Evolutionary conservation across 257 asterid species (phyloP), one percentile per base, ranked within the genome.

Genomic region (Ehretia macrophylla): DNA sequence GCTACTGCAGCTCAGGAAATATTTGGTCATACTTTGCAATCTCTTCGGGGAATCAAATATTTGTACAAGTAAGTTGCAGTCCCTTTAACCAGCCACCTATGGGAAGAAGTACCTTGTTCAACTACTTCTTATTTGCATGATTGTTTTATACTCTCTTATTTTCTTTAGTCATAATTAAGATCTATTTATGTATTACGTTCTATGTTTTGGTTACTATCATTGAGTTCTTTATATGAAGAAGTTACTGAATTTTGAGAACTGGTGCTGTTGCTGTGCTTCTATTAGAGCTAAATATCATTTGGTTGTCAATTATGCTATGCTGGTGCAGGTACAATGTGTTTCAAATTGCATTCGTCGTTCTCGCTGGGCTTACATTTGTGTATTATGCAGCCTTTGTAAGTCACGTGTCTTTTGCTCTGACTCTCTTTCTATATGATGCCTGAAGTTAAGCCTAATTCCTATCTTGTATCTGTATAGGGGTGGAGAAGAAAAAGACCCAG

Each of bases 1-100:
- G 99, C 97, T 35, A 93, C 99, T 53, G 97, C 99, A 37, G 99
- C 99, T 71, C 99, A 93, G 87, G 99, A 93, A 87, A 93, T 93
- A 71, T 93, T 89, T 68, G 92, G 99, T 58, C 99, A 93, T 72
- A 93, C 97, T 1, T 60, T 93, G 78, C 96, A 93, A 65, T 93
- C 99, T 52, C 99, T 93, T 68, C 89, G 97, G 40, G 99, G 99
- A 65, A 89, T 93, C 56, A 93, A 89, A 78, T 93, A 93, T 72
- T 69, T 93, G 63, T 93, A 93, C 94, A 89, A 93, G 99, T 93
- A 57, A 71, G 99, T 74, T 62, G 14, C 70, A 27, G 50, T 60
- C 32, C 14, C 0, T 22, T 27, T 17, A 17, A 49, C n/a, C n/a
- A n/a, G n/a, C n/a, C n/a, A 49, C n/a, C 22, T 49, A 4, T 49